Evolutionary conservation across 345 rosid genomes (phyloP), one percentile per base, ranked within the genome.

Genomic region (Linum lewisii): DNA sequence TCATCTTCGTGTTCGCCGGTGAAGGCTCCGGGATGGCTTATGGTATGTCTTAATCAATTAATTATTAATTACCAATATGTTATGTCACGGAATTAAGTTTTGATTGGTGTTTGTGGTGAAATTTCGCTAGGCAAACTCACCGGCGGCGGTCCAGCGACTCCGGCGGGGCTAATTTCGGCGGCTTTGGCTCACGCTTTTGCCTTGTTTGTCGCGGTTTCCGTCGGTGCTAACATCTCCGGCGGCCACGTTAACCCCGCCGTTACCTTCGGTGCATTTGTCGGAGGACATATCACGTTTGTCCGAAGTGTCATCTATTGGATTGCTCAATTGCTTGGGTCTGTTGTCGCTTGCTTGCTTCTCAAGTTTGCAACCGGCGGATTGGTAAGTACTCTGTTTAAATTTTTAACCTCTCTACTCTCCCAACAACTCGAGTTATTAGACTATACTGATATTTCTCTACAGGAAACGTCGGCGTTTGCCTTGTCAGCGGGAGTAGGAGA

Each of bases 21-120:
- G 71, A 71, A 62, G 75, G 75, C 14, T 66, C 71, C 25, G 65
- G 75, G 57, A 71, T 71, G 75, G 75, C 75, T 53, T 72, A 51
- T 1, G 66, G 71, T 72, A 66, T 66, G 71, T 51, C 57, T 23
- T 51, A 8, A 10, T 18, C 6, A 7, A 13, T 1, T 18, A 10
- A 51, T 10, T 51, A 51, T 51, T 20, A 51, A 6, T 18, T 21
- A 6, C 13, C 4, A 7, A 3, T 1, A 42, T 16, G 47, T 42
- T 16, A n/a, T 29, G 34, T 1, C 34, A 29, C 34, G 7, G 5
- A 4, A 29, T 4, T 29, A 8, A 29, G 34, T 29, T 8, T 29
- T 29, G 34, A 29, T 29, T 0, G 34, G 4, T 29, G 20, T 21
- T 26, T 53, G 63, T 67, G n/a, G 0, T 29, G 0, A 1, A 29